Percentiles rank a stretch among this genome's conserved stretches.
Evolutionary conservation across 192 early-diverging fungal species (phyloP).

Genomic region (Jimgerdemannia flammicorona): DNA sequence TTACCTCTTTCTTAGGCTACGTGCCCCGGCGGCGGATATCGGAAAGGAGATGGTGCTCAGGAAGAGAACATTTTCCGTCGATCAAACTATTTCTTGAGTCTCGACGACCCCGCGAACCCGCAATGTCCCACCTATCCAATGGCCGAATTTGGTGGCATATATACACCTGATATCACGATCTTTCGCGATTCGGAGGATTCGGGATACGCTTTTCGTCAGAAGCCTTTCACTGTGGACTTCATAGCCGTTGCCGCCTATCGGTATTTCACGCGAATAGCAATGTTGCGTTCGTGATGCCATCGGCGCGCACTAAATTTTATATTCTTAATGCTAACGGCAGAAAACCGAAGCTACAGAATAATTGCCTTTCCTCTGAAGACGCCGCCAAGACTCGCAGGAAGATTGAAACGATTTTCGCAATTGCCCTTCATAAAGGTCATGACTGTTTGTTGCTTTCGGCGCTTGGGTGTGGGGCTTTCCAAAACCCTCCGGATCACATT

Average conservation of each 20-base stretch:
- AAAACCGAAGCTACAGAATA: slow-evolving; percentile 18
- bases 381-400: slow-evolving; percentile 40
- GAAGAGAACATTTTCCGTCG: slow-evolving; percentile 44
- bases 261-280: slow-evolving; percentile 38
- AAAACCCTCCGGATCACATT: slow-evolving; percentile 30
- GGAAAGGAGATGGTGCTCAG: slow-evolving; percentile 39
- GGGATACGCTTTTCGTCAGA: slow-evolving; percentile 41
- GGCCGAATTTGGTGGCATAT: slow-evolving; percentile 44
- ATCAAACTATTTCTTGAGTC: slow-evolving; percentile 37
- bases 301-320: slow-evolving; percentile 1
- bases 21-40: slow-evolving; percentile 40
- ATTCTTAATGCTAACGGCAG: not conserved
- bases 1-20: not conserved
- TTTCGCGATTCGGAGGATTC: slow-evolving; percentile 39
- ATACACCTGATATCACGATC: slow-evolving; percentile 42
- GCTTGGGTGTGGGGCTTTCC: slow-evolving; percentile 38
- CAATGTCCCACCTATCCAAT: slow-evolving; percentile 41
- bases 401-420: slow-evolving; percentile 42
- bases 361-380: slow-evolving; percentile 37
- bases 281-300: slow-evolving; percentile 28
- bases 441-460: slow-evolving; percentile 39
- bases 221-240: slow-evolving; percentile 34
- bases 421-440: slow-evolving; percentile 44
- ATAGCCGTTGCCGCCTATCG: slow-evolving; percentile 42
- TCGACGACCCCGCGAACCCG: slow-evolving; percentile 39